Percentiles rank a stretch among this genome's conserved stretches.
Conservation (phyloP, 202 grass and related monocot genomes). For the Elaeis oleifera region DNA sequence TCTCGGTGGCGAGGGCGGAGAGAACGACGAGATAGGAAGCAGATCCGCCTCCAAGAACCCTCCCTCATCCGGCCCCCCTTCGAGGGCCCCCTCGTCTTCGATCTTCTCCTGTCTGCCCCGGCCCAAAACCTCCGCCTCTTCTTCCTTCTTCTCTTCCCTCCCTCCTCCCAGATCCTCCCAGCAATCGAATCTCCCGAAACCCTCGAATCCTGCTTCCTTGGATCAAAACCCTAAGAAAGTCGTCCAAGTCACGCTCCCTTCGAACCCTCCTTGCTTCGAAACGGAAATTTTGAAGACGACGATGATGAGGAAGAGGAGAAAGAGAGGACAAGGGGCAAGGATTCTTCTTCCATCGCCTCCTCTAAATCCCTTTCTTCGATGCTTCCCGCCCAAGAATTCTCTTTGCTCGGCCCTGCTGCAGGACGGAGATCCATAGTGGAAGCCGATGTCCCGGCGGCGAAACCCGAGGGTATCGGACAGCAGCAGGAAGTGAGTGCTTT, state of each 20-base stretch:
- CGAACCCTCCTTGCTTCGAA: too few relatives aligned
- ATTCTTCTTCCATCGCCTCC: background rate
- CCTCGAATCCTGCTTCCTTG: too few relatives aligned
- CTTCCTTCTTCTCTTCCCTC: background rate
- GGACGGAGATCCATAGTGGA: slow-evolving; percentile 35
- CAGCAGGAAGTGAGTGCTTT: slow-evolving; percentile 8
- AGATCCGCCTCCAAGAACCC: background rate
- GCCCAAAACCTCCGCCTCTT: slow-evolving; percentile 31
- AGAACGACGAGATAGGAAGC: background rate
- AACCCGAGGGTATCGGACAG: slow-evolving; percentile 10
- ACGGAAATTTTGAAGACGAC: slow-evolving; percentile 3
- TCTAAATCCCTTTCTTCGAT: slow-evolving; percentile 55
- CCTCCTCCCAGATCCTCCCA: background rate
- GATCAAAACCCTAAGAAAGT: too few relatives aligned
- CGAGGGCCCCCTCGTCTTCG: slow-evolving; percentile 1
- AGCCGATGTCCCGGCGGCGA: slow-evolving; percentile 43
- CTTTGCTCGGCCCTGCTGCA: slow-evolving; percentile 29
- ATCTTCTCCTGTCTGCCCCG: slow-evolving; percentile 48
- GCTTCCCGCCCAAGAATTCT: slow-evolving; percentile 70
- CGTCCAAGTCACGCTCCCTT: too few relatives aligned
- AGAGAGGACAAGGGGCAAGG: background rate
- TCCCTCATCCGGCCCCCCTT: background rate
- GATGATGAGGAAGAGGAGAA: slow-evolving; percentile 14
- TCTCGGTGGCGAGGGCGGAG: background rate
- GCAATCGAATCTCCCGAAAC: too few relatives aligned